Base-by-base conservation (phyloP, 768 basidiomycete genomes). In the Asterophora lycoperdoides region DNA sequence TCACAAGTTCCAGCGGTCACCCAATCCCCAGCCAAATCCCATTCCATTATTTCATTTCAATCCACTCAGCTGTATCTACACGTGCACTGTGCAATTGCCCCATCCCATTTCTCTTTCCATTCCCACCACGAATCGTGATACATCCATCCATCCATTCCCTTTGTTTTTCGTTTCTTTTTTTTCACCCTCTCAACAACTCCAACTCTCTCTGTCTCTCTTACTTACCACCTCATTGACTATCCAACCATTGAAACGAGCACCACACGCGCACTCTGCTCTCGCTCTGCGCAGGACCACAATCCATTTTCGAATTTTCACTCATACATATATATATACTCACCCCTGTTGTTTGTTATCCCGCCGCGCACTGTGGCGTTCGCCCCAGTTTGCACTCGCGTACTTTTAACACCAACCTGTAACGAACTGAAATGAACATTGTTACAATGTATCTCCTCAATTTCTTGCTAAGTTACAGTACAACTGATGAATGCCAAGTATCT, bases 31-130 rank as follows among this genome's bases (percentile, higher is more conserved):
- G n/a, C n/a, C n/a, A n/a, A n/a, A 19, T 15, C 30, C 30, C 46
- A 19, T 19, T 39, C 46, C 46, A 23, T 1, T 20, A n/a, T 34
- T 46, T 51, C 46, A 41, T 55, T 42, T 49, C 29, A 47, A n/a
- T n/a, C n/a, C 23, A 23, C 23, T 23, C 23, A 45, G 37, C 39
- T 54, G 46, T 55, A 51, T 50, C 18, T 45, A 23, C 23, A 23
- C 23, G 28, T 43, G 18, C 45, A 41, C 18, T 46, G 17, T 17
- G n/a, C 32, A 9, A 28, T 44, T n/a, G n/a, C 5, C 5, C 26
- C 35, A 28, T 4, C 28, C 19, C 37, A 15, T 37, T 15, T 11
- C 15, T n/a, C 15, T 8, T 17, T 20, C 35, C 36, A 26, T 28
- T 10, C 26, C n/a, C 26, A 17, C 23, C 23, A 10, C 30, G n/a